A percentile compares a stretch with the other conserved stretches of the same genome.
Evolutionary conservation across 2,329 filamentous ascomycete genomes (phyloP).

Genomic region (Penicillium olsonii): DNA sequence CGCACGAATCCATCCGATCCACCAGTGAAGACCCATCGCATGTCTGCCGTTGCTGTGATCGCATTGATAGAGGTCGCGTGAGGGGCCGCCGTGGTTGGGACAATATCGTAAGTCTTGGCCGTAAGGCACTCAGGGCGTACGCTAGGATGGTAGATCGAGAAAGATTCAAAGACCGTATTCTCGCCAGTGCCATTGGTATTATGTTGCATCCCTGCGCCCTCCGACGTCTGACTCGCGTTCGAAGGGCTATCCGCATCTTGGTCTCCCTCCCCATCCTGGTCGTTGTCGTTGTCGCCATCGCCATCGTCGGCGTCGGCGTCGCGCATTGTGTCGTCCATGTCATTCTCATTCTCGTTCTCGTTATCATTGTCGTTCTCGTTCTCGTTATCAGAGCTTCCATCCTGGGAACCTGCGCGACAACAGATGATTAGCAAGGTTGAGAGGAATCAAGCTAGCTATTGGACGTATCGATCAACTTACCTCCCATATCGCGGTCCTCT

Average conservation of each 20-base stretch:
- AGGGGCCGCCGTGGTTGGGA: slow-evolving; percentile 94
- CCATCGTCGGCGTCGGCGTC: slow-evolving; percentile 44
- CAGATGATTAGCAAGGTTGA: neutral
- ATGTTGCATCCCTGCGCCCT: slow-evolving; percentile 38
- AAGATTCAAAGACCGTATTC: slow-evolving; percentile 32
- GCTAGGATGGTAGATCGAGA: slow-evolving; percentile 57
- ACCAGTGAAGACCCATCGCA: slow-evolving; percentile 92
- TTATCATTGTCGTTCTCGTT: slow-evolving; percentile 8
- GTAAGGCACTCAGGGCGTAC: slow-evolving; percentile 77
- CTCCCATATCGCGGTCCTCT: slow-evolving; percentile 45
- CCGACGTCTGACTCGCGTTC: slow-evolving; percentile 43
- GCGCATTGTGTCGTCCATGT: slow-evolving; percentile 46
- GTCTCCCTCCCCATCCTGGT: slow-evolving; percentile 25
- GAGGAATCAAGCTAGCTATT: slow-evolving; percentile 2
- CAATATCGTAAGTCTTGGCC: slow-evolving; percentile 85
- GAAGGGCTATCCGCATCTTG: slow-evolving; percentile 43
- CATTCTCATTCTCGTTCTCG: slow-evolving; percentile 42
- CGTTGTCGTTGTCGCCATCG: slow-evolving; percentile 36
- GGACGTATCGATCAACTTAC: slow-evolving; percentile 23
- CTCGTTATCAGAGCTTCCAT: slow-evolving; percentile 53
- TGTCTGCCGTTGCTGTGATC: slow-evolving; percentile 85
- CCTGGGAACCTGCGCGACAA: slow-evolving; percentile 44
- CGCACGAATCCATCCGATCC: slow-evolving; percentile 94
- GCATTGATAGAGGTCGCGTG: slow-evolving; percentile 96
- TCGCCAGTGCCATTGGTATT: slow-evolving; percentile 49